Percentiles rank a stretch among this genome's conserved stretches.
These are phyloP conservation scores for Orbilia javanica DNA, from an alignment of 2,329 filamentous ascomycete genomes.

Conservation along the genomic window DNA sequence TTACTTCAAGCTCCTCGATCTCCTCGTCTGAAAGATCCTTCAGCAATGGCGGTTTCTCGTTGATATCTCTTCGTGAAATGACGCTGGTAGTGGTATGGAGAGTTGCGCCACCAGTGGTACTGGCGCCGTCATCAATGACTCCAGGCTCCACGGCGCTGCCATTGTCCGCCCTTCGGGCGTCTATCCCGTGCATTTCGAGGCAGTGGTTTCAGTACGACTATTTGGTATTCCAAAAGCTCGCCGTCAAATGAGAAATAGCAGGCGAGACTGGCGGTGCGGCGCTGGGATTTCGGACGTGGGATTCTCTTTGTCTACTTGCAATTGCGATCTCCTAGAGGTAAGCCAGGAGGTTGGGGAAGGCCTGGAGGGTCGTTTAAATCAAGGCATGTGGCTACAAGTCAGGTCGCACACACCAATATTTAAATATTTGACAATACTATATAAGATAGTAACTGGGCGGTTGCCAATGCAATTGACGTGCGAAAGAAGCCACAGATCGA, in stretches of 20 bases:
- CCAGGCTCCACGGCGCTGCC: conserved; percentile 83
- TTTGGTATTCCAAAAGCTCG: not conserved
- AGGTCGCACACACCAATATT: not conserved
- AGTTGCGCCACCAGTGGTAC: conserved; percentile 6
- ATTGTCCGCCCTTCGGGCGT: conserved; percentile 49
- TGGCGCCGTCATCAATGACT: conserved; percentile 69
- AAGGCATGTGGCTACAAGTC: conserved; percentile 4
- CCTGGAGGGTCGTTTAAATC: conserved; percentile 1
- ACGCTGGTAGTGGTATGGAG: conserved; percentile 27
- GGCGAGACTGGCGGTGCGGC: not conserved
- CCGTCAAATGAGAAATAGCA: not conserved
- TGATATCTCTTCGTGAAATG: conserved; percentile 20
- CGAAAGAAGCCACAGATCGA: not conserved
- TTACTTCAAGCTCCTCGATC: conserved; percentile 70
- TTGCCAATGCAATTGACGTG: not conserved
- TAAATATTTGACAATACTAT: not conserved
- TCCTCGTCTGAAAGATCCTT: conserved; percentile 69
- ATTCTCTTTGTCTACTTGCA: not conserved
- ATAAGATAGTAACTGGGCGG: too few relatives aligned
- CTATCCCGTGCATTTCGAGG: conserved; percentile 34
- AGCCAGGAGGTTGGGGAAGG: conserved; percentile 8
- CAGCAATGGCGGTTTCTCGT: conserved; percentile 63
- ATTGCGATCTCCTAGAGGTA: not conserved
- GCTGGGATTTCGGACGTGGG: conserved; percentile 52
- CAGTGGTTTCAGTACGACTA: not conserved